These are phyloP conservation scores for Aspergillus ostianus DNA, from an alignment of 495 filamentous ascomycete species.

Conservation along the genomic window DNA sequence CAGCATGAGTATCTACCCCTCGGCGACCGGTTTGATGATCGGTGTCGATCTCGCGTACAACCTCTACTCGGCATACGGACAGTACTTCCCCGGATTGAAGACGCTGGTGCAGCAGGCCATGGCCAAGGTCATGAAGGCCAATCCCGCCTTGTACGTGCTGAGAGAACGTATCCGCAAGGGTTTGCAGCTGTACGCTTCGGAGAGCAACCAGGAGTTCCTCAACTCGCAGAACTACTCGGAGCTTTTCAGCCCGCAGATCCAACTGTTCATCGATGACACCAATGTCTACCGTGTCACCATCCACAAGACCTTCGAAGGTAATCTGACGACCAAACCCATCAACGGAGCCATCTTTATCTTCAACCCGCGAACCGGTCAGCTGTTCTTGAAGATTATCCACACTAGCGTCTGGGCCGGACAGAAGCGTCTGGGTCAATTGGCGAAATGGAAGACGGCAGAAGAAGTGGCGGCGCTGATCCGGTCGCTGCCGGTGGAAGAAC, in stretches of 20 bases:
- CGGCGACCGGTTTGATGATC: slow-evolving; percentile 97
- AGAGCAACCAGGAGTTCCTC: slow-evolving; percentile 99
- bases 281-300: slow-evolving; percentile 99
- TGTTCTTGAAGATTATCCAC: slow-evolving; percentile 99
- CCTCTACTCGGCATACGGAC: slow-evolving; percentile 94
- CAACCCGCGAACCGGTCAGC: slow-evolving; percentile 94
- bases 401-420: slow-evolving; percentile 99
- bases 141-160: slow-evolving; percentile 93
- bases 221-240: slow-evolving; percentile 99
- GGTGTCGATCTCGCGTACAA: slow-evolving; percentile 98
- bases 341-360: slow-evolving; percentile 99
- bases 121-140: slow-evolving; percentile 99
- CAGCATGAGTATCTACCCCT: slow-evolving; percentile 98
- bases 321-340: slow-evolving; percentile 98
- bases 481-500: slow-evolving; percentile 95
- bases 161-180: slow-evolving; percentile 98
- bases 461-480: slow-evolving; percentile 98
- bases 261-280: slow-evolving; percentile 99
- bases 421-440: slow-evolving; percentile 96
- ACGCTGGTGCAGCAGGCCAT: slow-evolving; percentile 96
- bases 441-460: slow-evolving; percentile 99
- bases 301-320: slow-evolving; percentile 99
- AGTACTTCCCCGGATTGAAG: slow-evolving; percentile 98
- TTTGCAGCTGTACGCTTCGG: slow-evolving; percentile 95
- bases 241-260: slow-evolving; percentile 97